Evolutionary conservation across 2,329 filamentous ascomycete species (phyloP).

Genomic region (Furcasterigmium furcatum): DNA sequence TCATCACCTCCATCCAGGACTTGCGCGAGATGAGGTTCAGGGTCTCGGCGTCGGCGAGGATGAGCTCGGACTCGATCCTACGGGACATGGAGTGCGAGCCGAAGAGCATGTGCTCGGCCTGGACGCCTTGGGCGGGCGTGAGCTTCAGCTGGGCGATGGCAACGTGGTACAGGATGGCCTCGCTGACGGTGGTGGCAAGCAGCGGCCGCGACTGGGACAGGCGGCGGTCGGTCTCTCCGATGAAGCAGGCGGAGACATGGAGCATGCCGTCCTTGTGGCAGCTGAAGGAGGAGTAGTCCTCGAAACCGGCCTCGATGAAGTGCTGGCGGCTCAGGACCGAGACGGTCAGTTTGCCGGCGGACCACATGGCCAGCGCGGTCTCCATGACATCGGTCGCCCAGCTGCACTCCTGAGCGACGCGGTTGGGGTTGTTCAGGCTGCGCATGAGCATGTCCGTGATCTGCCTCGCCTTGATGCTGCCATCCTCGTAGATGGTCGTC

Average conservation of each 20-base stretch:
- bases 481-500: constrained; percentile 6
- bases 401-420: constrained; percentile 8
- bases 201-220: constrained; percentile 20
- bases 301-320: constrained; percentile 20
- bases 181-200: constrained; percentile 17
- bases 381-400: constrained; percentile 17
- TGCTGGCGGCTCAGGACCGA: constrained; percentile 17
- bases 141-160: constrained; percentile 22
- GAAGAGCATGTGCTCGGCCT: constrained; percentile 27
- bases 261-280: constrained; percentile 14
- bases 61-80: constrained; percentile 27
- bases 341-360: constrained; percentile 15
- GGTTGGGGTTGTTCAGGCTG: constrained; percentile 14
- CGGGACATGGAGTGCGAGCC: constrained; percentile 20
- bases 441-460: constrained; percentile 17
- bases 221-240: constrained; percentile 19
- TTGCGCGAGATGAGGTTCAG: constrained; percentile 20
- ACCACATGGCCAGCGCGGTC: constrained; percentile 19
- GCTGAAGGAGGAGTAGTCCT: constrained; percentile 20
- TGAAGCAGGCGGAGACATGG: constrained; percentile 19
- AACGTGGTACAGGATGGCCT: constrained; percentile 30
- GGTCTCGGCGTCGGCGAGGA: constrained; percentile 18
- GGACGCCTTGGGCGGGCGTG: constrained; percentile 21
- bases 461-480: constrained; percentile 11
- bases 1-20: constrained; percentile 26